phyloP scores from a whole-genome alignment of 805 yeast species.

The Saturnispora dispora region DNA sequence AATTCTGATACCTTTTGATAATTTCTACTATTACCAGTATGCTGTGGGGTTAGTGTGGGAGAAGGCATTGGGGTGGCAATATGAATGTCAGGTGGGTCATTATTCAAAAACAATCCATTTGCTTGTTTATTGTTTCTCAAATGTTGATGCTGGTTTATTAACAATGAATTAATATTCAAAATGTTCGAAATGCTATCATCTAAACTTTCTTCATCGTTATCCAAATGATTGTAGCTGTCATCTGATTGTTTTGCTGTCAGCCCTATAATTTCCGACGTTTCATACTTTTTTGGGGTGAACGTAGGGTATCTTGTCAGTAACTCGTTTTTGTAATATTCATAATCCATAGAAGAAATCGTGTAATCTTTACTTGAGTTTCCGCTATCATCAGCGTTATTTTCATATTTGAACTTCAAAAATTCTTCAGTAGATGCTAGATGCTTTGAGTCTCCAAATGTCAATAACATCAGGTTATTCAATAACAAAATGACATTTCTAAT shows the following conservation, averaged over 20 bases:
- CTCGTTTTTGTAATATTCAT: conserved; percentile 70
- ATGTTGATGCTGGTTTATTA: conserved; percentile 27
- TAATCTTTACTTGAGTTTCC: background rate
- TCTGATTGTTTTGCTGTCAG: conserved; percentile 17
- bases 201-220: conserved; percentile 27
- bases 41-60: conserved; percentile 52
- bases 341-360: conserved; percentile 72
- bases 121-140: conserved; percentile 15
- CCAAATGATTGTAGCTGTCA: background rate
- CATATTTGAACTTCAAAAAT: conserved; percentile 35
- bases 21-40: conserved; percentile 23
- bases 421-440: conserved; percentile 36
- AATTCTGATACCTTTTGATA: conserved; percentile 22
- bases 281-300: conserved; percentile 42
- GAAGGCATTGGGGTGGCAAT: conserved; percentile 87
- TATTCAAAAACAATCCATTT: background rate
- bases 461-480: conserved; percentile 42
- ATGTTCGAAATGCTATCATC: conserved; percentile 14
- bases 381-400: conserved; percentile 5
- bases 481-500: conserved; percentile 48
- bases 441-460: conserved; percentile 53
- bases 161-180: conserved; percentile 21
- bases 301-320: conserved; percentile 68
- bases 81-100: conserved; percentile 38
- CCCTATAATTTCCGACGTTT: conserved; percentile 38